These are phyloP conservation scores for Aschersonia sp. DNA, from an alignment of 2,329 filamentous ascomycete genomes.

Conservation along the genomic window DNA sequence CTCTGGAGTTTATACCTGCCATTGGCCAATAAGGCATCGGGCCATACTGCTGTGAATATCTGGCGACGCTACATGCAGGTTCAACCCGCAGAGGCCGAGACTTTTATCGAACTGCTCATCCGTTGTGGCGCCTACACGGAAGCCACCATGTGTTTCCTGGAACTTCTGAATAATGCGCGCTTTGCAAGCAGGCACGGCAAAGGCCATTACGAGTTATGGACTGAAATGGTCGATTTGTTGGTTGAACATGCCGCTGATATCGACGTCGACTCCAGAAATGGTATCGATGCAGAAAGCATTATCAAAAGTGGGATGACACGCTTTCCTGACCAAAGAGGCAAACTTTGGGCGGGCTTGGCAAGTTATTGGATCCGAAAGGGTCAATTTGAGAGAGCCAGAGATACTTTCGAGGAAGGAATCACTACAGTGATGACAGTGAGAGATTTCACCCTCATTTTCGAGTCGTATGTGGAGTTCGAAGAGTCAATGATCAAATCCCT, in stretches of 20 bases:
- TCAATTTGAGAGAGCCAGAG: slow-evolving; percentile 81
- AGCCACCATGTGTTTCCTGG: slow-evolving; percentile 80
- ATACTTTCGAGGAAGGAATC: slow-evolving; percentile 90
- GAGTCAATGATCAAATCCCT: slow-evolving; percentile 85
- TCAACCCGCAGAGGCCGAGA: slow-evolving; percentile 86
- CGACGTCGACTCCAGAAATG: slow-evolving; percentile 63
- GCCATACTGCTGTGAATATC: slow-evolving; percentile 79
- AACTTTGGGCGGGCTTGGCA: slow-evolving; percentile 85
- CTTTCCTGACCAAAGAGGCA: slow-evolving; percentile 87
- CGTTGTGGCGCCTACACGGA: slow-evolving; percentile 78
- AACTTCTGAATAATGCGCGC: slow-evolving; percentile 75
- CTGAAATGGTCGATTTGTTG: slow-evolving; percentile 87
- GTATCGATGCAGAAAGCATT: slow-evolving; percentile 83
- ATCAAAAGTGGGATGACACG: slow-evolving; percentile 81
- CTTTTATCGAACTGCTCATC: slow-evolving; percentile 81
- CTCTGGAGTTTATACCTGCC: slow-evolving; percentile 87
- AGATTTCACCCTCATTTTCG: slow-evolving; percentile 92
- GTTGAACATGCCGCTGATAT: slow-evolving; percentile 83
- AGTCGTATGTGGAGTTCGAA: slow-evolving; percentile 92
- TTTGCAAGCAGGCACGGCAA: slow-evolving; percentile 91
- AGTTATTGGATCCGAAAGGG: slow-evolving; percentile 94
- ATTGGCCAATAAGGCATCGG: slow-evolving; percentile 82
- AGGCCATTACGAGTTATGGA: slow-evolving; percentile 94
- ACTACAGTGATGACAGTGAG: slow-evolving; percentile 98
- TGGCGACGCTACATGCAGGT: slow-evolving; percentile 96